Evolutionary conservation across 805 yeast genomes (phyloP), one percentile per base, ranked within the genome.

Genomic region (Saturnispora saitoi): DNA sequence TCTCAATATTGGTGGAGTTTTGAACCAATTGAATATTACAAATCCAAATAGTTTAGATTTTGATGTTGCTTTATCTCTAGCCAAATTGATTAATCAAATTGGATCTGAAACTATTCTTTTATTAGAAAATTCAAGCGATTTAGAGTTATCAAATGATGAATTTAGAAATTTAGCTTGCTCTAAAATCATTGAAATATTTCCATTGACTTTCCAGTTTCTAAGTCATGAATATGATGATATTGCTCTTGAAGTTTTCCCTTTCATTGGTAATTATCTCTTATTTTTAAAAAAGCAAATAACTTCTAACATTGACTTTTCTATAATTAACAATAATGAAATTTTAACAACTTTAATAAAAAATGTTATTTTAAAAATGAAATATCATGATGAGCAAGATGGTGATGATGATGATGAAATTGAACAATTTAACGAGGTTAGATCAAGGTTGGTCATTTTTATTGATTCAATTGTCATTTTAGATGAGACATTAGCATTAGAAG

Each of bases 221-320:
- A 75, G 78, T 29, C 84, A 88, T 62, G 95, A 83, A 54, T 89
- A 83, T 60, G 98, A 93, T 64, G 97, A 93, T 56, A 83, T 91
- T 12, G 79, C 95, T 1, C 72, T 76, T 34, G 95, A 87, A 63
- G 84, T 88, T 6, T 84, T 91, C 59, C 83, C 93, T 8, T 85
- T 88, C 58, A 69, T 93, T 42, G 78, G 86, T 34, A 85, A 80
- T 46, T 89, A 82, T 61, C 69, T 93, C 52, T 67, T 86, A 10
- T 74, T 83, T 40, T 68, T 89, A 55, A 86, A 80, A 67, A 87
- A 79, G 60, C 69, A 68, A 50, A 65, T 69, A 11, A 62, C 65
- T 6, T 62, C 65, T 34, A 56, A 48, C n/a, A 47, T 64, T 11
- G 66, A 66, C 49, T 61, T 59, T 32, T 59, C 66, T 9, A 17